These are phyloP conservation scores for Yamadazyma takamatsuzukensis DNA, from an alignment of 805 yeast genomes.

Conservation along the genomic window DNA sequence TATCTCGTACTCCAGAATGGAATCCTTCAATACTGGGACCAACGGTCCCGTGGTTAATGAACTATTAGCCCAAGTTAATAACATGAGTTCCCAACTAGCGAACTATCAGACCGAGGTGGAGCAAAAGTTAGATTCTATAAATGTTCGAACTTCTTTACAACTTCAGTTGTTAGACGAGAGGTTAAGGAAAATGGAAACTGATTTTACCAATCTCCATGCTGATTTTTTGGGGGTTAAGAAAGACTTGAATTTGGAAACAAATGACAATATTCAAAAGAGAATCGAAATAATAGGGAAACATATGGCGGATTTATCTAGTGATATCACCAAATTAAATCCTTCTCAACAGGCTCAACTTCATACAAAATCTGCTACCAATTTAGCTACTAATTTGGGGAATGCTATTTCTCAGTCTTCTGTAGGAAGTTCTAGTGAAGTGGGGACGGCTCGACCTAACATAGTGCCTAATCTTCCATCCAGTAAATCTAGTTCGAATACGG, in stretches of 20 bases:
- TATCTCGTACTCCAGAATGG: conserved; percentile 4
- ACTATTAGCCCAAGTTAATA: conserved; percentile 14
- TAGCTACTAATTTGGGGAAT: too few relatives aligned
- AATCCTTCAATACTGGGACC: conserved; percentile 6
- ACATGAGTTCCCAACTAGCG: conserved; percentile 14
- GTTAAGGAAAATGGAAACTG: conserved; percentile 7
- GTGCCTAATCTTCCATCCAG: too few relatives aligned
- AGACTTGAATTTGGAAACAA: conserved; percentile 2
- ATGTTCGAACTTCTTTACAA: conserved; percentile 11
- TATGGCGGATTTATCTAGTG: conserved; percentile 13
- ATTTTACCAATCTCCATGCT: conserved; percentile 1
- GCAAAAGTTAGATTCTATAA: conserved; percentile 20
- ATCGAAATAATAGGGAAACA: conserved; percentile 13
- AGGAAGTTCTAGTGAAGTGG: too few relatives aligned
- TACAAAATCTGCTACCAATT: too few relatives aligned
- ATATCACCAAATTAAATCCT: conserved; percentile 10
- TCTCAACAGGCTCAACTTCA: conserved; percentile 1
- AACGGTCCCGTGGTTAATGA: conserved; percentile 4
- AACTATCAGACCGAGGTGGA: conserved; percentile 16
- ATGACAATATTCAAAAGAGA: conserved; percentile 8
- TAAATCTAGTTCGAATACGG: too few relatives aligned
- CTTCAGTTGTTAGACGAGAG: conserved; percentile 10
- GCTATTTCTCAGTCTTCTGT: too few relatives aligned
- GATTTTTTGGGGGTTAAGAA: conserved; percentile 1
- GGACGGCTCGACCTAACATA: too few relatives aligned